Base-by-base conservation (phyloP, 129 eudicot genomes). In the Tagetes patula region DNA sequence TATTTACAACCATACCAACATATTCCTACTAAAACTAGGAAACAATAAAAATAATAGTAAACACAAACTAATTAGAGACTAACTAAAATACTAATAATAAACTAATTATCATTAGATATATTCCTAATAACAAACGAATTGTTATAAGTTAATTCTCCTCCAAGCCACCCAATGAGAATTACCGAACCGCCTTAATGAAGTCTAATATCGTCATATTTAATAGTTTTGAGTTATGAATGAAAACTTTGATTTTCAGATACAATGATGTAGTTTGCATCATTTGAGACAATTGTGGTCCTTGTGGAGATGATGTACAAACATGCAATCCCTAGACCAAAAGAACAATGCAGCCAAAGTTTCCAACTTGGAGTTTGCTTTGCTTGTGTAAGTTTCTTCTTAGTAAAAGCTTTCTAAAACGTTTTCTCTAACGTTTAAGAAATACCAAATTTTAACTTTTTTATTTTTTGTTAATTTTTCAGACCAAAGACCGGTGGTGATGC, bases 291-390 rank as follows among this genome's bases (percentile, higher is more conserved):
- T 4, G 95, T n/a, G n/a, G n/a, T n/a, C n/a, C n/a, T n/a, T n/a
- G n/a, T 91, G 14, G 95, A 87, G 75, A 72, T 77, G 53, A 69
- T 86, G 38, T 87, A 91, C 84, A 91, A 85, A 80, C 47, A 90
- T 61, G 86, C 80, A 0, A 87, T 91, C 62, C 97, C 97, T 41
- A 77, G 76, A 7, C 97, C 97, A 4, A 87, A 91, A 69, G 88
- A 87, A 7, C 77, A 87, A 76, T 91, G 97, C 64, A 86, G 91
- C 77, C 82, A 76, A n/a, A 31, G 72, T 42, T 33, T 76, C 33
- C 95, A 91, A 79, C 97, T 91, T 20, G 97, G 91, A 5, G 95
- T 91, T 48, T 87, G 97, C 82, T 91, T 87, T 76, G 89, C 88
- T 6, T 88, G 97, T 75, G 98, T 92, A 85, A 82, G 98, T 82